A percentile compares a stretch with the other conserved stretches of the same genome.
These are phyloP conservation scores for Golubevia sp. DNA, from an alignment of 1,284 basidiomycete genomes.

Conservation along the genomic window DNA sequence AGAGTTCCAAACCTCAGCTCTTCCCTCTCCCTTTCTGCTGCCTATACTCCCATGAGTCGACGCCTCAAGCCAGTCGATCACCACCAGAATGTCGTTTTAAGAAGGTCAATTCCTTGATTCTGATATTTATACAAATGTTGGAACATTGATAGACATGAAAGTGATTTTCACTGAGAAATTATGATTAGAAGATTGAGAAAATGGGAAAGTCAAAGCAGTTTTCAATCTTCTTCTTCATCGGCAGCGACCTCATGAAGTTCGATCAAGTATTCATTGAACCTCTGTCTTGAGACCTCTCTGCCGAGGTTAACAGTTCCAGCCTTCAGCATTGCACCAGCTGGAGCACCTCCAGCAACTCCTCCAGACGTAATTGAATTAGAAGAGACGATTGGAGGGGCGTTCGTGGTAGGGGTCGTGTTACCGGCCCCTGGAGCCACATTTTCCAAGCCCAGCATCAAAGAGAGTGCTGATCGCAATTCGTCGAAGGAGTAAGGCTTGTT, in stretches of 20 bases:
- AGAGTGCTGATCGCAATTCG: constrained; percentile 35
- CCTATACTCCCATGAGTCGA: no score
- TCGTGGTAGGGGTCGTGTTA: neutral
- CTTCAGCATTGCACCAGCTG: constrained; percentile 8
- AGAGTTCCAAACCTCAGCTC: no score
- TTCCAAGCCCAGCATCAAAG: constrained; percentile 45
- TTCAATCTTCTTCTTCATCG: neutral
- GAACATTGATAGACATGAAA: no score
- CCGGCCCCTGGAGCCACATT: constrained; percentile 5
- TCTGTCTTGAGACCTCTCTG: constrained; percentile 29
- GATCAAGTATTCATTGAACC: constrained; percentile 38
- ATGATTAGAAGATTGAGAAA: no score
- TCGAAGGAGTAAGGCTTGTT: constrained; percentile 18
- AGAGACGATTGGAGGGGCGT: neutral
- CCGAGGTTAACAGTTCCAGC: constrained; percentile 19
- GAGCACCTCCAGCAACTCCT: neutral
- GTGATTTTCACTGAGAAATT: no score
- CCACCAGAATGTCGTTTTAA: no score
- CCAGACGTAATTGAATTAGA: constrained; percentile 5
- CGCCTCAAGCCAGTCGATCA: no score
- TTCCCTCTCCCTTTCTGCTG: no score
- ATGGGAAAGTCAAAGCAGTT: no score
- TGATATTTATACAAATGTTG: no score
- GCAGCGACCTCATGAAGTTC: neutral
- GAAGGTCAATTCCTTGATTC: no score